A percentile compares a stretch with the other conserved stretches of the same genome.
These are phyloP conservation scores for Oryza glaberrima DNA, from an alignment of 176 grass and related monocot genomes.

Conservation along the genomic window DNA sequence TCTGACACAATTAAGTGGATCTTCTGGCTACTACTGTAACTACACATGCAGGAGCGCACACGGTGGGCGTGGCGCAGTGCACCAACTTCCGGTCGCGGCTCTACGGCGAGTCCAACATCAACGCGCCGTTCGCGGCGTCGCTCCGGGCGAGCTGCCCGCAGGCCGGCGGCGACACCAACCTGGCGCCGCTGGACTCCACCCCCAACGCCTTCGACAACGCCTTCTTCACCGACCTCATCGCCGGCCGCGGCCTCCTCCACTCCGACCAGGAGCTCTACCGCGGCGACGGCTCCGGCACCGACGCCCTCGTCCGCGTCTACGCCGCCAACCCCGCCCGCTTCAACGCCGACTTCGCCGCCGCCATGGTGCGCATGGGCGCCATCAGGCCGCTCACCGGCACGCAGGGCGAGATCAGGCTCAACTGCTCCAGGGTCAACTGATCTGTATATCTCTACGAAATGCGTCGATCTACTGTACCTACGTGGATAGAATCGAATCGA, in stretches of 20 bases:
- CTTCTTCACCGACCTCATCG: conserved; percentile 48
- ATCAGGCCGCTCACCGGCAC: conserved; percentile 58
- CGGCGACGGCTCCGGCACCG: conserved; percentile 52
- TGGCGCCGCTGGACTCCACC: conserved; percentile 55
- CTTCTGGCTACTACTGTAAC: too few species aligned
- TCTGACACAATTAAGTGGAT: too few species aligned
- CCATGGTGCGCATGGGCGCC: conserved; percentile 66
- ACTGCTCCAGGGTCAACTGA: conserved; percentile 55
- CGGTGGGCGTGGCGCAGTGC: conserved; percentile 62
- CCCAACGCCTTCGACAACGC: conserved; percentile 53
- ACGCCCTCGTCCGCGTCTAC: conserved; percentile 52
- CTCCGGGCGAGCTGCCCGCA: conserved; percentile 47
- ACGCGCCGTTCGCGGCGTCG: conserved; percentile 50
- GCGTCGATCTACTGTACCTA: too few species aligned
- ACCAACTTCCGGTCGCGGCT: conserved; percentile 49
- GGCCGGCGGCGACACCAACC: conserved; percentile 45
- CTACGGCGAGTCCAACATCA: conserved; percentile 65
- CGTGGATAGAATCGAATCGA: too few species aligned
- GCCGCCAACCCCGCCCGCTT: conserved; percentile 43
- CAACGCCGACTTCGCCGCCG: conserved; percentile 49
- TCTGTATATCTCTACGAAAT: too few species aligned
- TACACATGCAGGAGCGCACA: conserved; percentile 57
- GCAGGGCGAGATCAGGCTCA: conserved; percentile 56
- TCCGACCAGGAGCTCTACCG: conserved; percentile 71
- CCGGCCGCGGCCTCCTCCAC: conserved; percentile 56